Base-by-base conservation (phyloP, 805 yeast species). In the Candida khao-thaluensis region DNA sequence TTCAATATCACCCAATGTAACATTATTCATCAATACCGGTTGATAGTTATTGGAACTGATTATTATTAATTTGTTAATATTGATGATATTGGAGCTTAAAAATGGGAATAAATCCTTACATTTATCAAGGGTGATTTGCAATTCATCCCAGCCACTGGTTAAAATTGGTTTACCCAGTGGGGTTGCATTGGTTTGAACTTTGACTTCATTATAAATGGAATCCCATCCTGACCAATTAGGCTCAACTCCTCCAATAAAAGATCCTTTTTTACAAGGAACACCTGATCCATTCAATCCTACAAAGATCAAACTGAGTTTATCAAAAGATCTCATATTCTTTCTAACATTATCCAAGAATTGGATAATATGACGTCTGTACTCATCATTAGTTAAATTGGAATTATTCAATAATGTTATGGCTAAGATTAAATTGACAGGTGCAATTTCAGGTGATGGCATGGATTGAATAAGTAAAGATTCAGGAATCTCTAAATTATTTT, bases 221-320 rank as follows among this genome's bases (percentile, higher is more conserved):
- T 60, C 60, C 77, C 81, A 74, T 1, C 77, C 78, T 9, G 60
- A 56, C 81, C 81, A 77, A 3, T 47, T 46, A 10, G 64, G 54
- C 12, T 59, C 53, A 0, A 69, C 63, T 50, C 74, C 67, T 3
- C 81, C 81, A 29, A 72, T 56, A 45, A 68, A 76, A 1, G 74
- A 65, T 0, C 76, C 74, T 22, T 48, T 48, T 17, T 58, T 53
- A 6, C 66, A 61, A n/a, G 57, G 52, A 24, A 39, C 44, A 6
- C 76, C 68, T 7, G 44, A 42, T 1, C 73, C 72, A 50, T 74
- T 67, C 35, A 67, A 58, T 1, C 82, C 81, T 15, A 71, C 56
- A 12, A 74, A 54, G 0, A 77, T 66, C 15, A 78, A 43, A 0
- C 81, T 81, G 10, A 78, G 49, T 27, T 57, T 61, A 49, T 76